A percentile compares a stretch with the other conserved stretches of the same genome.
phyloP scores from a whole-genome alignment of 176 grass and related monocot species.

The Hsuehochloa calcarea region DNA sequence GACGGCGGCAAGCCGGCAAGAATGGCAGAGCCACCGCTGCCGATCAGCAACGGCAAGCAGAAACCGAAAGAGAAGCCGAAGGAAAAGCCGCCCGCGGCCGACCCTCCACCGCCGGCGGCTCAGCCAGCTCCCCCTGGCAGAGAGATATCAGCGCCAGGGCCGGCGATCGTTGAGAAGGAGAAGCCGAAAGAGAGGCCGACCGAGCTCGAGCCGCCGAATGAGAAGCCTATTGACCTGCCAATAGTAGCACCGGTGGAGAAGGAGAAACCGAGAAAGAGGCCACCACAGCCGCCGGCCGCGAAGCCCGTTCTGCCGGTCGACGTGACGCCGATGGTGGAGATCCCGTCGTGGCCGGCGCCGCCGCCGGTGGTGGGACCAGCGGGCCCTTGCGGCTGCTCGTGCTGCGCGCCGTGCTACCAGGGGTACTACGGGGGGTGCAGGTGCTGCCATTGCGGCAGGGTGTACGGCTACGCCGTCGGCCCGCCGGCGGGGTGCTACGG shows the following conservation, averaged over 20 bases:
- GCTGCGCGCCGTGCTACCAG: slow-evolving; percentile 47
- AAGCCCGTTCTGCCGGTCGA: slow-evolving; percentile 10
- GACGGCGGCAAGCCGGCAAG: not conserved
- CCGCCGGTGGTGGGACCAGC: not conserved
- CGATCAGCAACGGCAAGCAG: not conserved
- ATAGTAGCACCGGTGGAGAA: not conserved
- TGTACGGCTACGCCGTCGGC: slow-evolving; percentile 25
- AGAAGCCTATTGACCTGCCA: not conserved
- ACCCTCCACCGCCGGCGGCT: not conserved
- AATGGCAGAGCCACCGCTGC: not conserved
- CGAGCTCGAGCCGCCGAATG: slow-evolving; percentile 8
- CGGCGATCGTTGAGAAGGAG: not conserved
- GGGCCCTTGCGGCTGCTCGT: slow-evolving; percentile 14
- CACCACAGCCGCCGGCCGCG: not conserved
- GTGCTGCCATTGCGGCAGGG: slow-evolving; percentile 32
- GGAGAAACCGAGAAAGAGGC: slow-evolving; percentile 19
- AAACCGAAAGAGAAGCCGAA: slow-evolving; percentile 15
- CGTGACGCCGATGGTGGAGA: slow-evolving; percentile 25
- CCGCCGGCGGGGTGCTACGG: slow-evolving; percentile 4
- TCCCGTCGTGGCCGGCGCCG: slow-evolving; percentile 32
- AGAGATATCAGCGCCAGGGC: not conserved
- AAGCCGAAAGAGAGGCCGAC: not conserved
- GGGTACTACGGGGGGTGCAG: slow-evolving; percentile 49
- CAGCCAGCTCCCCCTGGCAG: not conserved
- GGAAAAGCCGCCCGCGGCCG: not conserved